Evolutionary conservation across 2,329 filamentous ascomycete genomes (phyloP), one percentile per base, ranked within the genome.

Genomic region (Hypoxylon sp.): DNA sequence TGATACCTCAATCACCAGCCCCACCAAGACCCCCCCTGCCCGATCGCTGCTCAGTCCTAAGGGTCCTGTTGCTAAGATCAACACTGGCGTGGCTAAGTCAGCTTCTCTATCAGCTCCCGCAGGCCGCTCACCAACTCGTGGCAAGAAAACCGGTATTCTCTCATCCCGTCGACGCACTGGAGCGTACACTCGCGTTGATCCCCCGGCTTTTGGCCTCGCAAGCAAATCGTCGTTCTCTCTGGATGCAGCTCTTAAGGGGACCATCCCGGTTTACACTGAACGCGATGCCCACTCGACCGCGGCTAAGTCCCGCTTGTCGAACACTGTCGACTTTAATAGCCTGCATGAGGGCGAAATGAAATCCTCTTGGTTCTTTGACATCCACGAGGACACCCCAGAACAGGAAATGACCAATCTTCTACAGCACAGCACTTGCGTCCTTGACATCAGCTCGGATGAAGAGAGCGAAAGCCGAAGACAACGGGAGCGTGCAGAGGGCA

Each of bases 331-430:
- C 53, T 65, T 77, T 72, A 63, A 71, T 59, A 74, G 76, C 48
- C 76, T 87, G 37, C 70, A 80, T 46, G 83, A 84, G 66, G 77
- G 84, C 22, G 84, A 86, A 59, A 79, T 86, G 74, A 88, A 91
- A 77, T 85, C 88, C 35, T 86, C 86, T 64, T 98, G 94, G 94
- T 92, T 92, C 83, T 98, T 99, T 78, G 92, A 95, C 66, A 98
- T 99, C 76, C 91, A 98, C 78, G 93, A 97, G 78, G 95, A 99
- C 80, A 94, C 93, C 0, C 88, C 92, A 6, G 93, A 97, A 78
- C 92, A 98, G 77, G 91, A 97, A 78, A 92, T 96, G 81, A 93
- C 94, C 74, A 98, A 97, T 76, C 84, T 97, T 42, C 93, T 98
- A 82, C 93, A 98, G 80, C 95, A 98, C 83, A 92, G 91, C 62